phyloP scores from a whole-genome alignment of 2,329 filamentous ascomycete species.

The Cladosporium sp. region DNA sequence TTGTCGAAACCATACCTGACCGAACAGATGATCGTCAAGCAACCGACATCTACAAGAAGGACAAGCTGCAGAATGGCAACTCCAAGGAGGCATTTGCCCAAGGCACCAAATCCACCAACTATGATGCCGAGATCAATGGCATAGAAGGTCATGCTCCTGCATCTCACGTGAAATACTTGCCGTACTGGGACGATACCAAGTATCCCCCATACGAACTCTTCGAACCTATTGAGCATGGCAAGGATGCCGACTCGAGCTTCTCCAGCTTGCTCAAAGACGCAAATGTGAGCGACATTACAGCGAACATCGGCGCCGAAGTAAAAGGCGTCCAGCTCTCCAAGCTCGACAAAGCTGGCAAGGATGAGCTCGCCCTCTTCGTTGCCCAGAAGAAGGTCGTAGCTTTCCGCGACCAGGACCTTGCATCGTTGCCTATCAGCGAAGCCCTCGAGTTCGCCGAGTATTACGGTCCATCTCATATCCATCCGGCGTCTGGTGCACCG shows the following conservation, averaged over 20 bases:
- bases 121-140: constrained; percentile 52
- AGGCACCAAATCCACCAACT: constrained; percentile 40
- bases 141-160: constrained; percentile 51
- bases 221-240: constrained; percentile 70
- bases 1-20: constrained; percentile 34
- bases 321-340: constrained; percentile 66
- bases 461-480: constrained; percentile 78
- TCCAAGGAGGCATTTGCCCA: constrained; percentile 44
- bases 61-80: constrained; percentile 21
- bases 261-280: constrained; percentile 59
- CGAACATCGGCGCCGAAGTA: constrained; percentile 70
- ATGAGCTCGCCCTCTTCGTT: constrained; percentile 71
- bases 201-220: constrained; percentile 66
- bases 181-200: constrained; percentile 32
- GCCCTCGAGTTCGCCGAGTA: constrained; percentile 68
- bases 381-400: constrained; percentile 74
- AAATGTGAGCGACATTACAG: constrained; percentile 58
- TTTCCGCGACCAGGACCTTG: constrained; percentile 68
- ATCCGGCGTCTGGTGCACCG: constrained; percentile 72
- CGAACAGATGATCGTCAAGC: constrained; percentile 20
- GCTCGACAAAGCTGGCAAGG: constrained; percentile 64
- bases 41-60: constrained; percentile 23
- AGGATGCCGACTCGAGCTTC: constrained; percentile 66
- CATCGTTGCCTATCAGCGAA: constrained; percentile 62
- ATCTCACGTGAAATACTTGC: constrained; percentile 63